These are phyloP conservation scores for Pseudohyphozyma bogoriensis DNA, from an alignment of 768 basidiomycete species.

Conservation along the genomic window DNA sequence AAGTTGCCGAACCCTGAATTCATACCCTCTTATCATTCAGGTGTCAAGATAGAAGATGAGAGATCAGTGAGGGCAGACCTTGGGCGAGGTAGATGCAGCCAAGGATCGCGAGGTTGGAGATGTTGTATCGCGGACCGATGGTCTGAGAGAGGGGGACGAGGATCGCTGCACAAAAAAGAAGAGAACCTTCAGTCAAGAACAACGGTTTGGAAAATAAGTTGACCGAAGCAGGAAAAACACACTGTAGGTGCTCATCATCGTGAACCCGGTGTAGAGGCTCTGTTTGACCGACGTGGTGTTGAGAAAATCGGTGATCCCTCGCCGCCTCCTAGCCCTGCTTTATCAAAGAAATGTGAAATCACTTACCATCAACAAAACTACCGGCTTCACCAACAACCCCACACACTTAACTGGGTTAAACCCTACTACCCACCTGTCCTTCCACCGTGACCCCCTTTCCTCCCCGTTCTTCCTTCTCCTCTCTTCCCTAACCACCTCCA, in stretches of 20 bases:
- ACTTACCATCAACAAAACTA: constrained; percentile 13
- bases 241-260: constrained; percentile 7
- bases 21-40: neutral
- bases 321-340: neutral
- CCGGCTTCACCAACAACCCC: constrained; percentile 5
- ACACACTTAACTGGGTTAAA: constrained; percentile 13
- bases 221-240: neutral
- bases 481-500: neutral
- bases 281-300: neutral
- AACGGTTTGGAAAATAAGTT: neutral
- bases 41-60: neutral
- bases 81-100: constrained; percentile 38
- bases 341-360: neutral
- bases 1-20: constrained; percentile 36
- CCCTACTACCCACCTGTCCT: neutral
- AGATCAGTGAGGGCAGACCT: constrained; percentile 23
- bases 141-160: constrained; percentile 23
- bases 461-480: neutral
- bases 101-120: constrained; percentile 37
- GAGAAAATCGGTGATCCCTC: neutral
- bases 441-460: neutral
- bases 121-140: constrained; percentile 34
- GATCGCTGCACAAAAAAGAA: neutral
- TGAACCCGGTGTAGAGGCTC: constrained; percentile 4
- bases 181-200: neutral